A percentile compares a stretch with the other conserved stretches of the same genome.
Evolutionary conservation across 2,329 filamentous ascomycete species (phyloP).

Genomic region (Calonectria montana): DNA sequence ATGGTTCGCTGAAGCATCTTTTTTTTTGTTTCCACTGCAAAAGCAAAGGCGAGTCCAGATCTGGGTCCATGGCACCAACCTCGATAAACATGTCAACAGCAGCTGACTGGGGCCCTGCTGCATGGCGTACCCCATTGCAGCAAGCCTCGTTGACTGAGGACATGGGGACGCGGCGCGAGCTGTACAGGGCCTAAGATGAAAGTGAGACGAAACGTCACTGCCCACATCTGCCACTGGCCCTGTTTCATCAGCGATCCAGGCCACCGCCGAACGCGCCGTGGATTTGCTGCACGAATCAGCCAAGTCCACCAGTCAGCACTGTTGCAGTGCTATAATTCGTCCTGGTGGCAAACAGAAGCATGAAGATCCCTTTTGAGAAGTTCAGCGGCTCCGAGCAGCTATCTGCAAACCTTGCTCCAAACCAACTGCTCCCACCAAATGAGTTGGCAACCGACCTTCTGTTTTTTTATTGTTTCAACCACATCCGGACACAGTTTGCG

Average conservation of each 20-base stretch:
- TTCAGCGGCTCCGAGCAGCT: not conserved
- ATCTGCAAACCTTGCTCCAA: not conserved
- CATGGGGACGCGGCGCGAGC: conserved; percentile 2
- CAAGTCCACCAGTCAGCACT: conserved; percentile 10
- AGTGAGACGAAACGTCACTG: conserved; percentile 42
- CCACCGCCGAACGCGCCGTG: not conserved
- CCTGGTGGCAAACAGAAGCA: not conserved
- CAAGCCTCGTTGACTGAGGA: conserved; percentile 10
- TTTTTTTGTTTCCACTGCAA: not conserved
- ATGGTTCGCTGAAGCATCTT: not conserved
- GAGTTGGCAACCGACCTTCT: not conserved
- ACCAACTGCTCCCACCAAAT: not conserved
- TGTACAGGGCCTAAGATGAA: conserved; percentile 11
- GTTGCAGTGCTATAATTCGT: not conserved
- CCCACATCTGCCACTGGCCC: conserved; percentile 15
- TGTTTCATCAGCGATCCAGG: conserved; percentile 36
- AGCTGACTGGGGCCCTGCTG: not conserved
- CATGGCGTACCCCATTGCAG: not conserved
- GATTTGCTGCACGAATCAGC: conserved; percentile 14
- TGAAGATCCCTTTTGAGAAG: not conserved
- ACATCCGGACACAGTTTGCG: not conserved
- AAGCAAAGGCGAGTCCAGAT: not conserved
- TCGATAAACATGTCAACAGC: conserved; percentile 8
- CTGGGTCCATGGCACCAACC: not conserved
- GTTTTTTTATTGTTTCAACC: not conserved